Evolutionary conservation across 1,139 yeast genomes (phyloP), one percentile per base, ranked within the genome.

Genomic region (Zhuliangozyma parablackwelliae): DNA sequence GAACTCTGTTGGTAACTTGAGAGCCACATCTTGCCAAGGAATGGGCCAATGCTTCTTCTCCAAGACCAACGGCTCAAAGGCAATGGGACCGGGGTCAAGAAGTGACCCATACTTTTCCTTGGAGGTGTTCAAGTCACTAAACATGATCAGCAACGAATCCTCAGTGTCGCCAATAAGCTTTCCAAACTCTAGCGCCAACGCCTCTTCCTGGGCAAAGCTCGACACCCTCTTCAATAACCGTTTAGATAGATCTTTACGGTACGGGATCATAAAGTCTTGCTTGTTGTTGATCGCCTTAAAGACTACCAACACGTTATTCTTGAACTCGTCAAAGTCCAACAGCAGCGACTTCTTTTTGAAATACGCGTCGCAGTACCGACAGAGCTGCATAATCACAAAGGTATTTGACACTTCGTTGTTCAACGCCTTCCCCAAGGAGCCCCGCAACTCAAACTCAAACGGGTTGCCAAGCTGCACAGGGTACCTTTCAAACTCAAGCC

Each of bases 31-130:
- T 21, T 40, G 37, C 26, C 55, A 55, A 2, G 75, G 73, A 9
- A 68, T 56, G 0, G 75, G 73, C 76, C 76, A 70, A 34, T 54
- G 47, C 28, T 57, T 54, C 44, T 59, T 59, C 36, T 62, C 65
- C 31, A 70, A 54, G 2, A 69, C 50, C 32, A 66, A 43, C 0
- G 69, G 67, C 28, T 43, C 50, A 43, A 69, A 68, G 7, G 57
- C 62, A n/a, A 57, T 37, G 1, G 34, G 31, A 16, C 26, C 29
- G 10, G 26, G 32, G 29, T 11, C 21, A 2, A 46, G 31, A 6
- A 36, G 31, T 8, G 40, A 38, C 1, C 50, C 38, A 37, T 50
- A 59, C 4, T 44, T 44, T 2, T 41, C 46, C 24, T 44, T 48
- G 2, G 69, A 59, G 0, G 31, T 33, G 10, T 39, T 42, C 31